These are phyloP conservation scores for Phaeosphaeria sp. DNA, from an alignment of 2,329 filamentous ascomycete genomes.

Conservation along the genomic window DNA sequence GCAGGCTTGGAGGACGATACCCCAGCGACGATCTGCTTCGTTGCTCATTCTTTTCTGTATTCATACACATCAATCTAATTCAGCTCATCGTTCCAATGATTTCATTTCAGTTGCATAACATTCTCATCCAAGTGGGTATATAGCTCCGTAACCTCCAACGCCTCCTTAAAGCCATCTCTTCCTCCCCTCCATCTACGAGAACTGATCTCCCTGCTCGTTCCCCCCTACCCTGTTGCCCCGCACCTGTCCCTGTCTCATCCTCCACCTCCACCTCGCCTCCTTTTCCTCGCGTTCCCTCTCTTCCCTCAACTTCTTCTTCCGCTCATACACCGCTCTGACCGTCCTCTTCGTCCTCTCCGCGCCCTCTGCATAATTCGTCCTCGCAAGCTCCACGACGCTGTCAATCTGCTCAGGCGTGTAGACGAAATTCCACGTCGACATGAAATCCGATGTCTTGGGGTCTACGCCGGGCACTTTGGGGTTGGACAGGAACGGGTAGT, in stretches of 20 bases:
- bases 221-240: conserved; percentile 63
- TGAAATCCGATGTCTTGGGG: conserved; percentile 80
- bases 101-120: conserved; percentile 1
- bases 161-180: neutral
- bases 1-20: neutral
- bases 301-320: conserved; percentile 76
- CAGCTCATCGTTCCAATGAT: no score
- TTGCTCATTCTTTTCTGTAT: neutral
- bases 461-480: conserved; percentile 81
- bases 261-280: conserved; percentile 46
- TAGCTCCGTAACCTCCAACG: conserved; percentile 2
- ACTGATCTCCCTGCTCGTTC: conserved; percentile 66
- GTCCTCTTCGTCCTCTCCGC: conserved; percentile 78
- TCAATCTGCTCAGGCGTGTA: conserved; percentile 93
- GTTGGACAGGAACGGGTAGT: conserved; percentile 89
- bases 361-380: conserved; percentile 86
- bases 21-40: neutral
- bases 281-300: conserved; percentile 55
- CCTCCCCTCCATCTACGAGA: conserved; percentile 38
- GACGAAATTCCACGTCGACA: conserved; percentile 98
- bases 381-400: conserved; percentile 78
- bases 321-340: conserved; percentile 87
- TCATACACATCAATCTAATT: neutral
- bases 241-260: conserved; percentile 56
- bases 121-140: conserved; percentile 22